These are phyloP conservation scores for Leccinellum albellum DNA, from an alignment of 768 basidiomycete species.

Conservation along the genomic window DNA sequence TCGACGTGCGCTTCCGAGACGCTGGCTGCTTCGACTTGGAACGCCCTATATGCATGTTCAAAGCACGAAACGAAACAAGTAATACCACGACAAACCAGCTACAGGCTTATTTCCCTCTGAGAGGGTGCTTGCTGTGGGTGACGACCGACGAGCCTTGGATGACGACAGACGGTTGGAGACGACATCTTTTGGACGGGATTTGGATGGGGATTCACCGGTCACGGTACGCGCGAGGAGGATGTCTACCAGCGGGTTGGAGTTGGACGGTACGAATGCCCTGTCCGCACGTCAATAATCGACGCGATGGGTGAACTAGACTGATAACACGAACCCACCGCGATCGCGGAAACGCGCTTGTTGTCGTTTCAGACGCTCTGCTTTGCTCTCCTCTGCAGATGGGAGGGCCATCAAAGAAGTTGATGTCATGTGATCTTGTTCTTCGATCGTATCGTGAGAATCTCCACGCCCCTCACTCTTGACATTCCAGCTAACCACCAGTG, in stretches of 20 bases:
- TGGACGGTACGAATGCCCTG: conserved; percentile 54
- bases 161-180: neutral
- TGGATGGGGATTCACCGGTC: conserved; percentile 45
- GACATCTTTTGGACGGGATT: conserved; percentile 10
- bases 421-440: neutral
- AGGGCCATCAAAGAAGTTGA: neutral
- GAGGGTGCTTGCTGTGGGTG: neutral
- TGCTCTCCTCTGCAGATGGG: conserved; percentile 52
- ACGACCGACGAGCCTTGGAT: conserved; percentile 1
- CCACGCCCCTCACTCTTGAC: no score
- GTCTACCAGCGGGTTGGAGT: conserved; percentile 46
- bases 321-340: conserved; percentile 54
- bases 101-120: neutral
- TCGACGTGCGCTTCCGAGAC: conserved; percentile 11
- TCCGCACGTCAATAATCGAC: neutral
- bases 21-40: conserved; percentile 7
- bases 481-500: no score
- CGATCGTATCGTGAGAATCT: no score
- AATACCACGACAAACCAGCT: conserved; percentile 12
- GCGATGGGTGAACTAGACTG: neutral
- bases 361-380: conserved; percentile 55
- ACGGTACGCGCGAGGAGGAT: conserved; percentile 50
- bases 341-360: conserved; percentile 67
- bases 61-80: neutral
- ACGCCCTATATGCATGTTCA: conserved; percentile 8